Evolutionary conservation across 2,329 filamentous ascomycete species (phyloP).

Genomic region (Decorospora gaudefroyi): DNA sequence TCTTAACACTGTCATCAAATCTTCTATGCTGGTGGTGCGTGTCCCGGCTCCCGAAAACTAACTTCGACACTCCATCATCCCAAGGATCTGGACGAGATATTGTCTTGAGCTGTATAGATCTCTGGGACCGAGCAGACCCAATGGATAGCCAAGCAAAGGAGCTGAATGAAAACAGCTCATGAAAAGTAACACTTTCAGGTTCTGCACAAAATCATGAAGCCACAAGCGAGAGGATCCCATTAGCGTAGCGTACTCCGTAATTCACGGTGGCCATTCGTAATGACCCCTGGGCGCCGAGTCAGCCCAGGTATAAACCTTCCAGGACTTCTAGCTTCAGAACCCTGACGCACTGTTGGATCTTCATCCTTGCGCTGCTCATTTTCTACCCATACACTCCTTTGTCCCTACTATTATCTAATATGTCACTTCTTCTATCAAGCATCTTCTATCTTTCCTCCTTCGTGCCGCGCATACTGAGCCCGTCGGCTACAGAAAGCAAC

Average conservation of each 20-base stretch:
- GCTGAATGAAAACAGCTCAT: not conserved
- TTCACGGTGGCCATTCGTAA: constrained; percentile 7
- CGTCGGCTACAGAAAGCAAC: not conserved
- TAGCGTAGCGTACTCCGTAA: constrained; percentile 3
- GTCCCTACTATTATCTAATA: constrained; percentile 7
- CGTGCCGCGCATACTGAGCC: constrained; percentile 14
- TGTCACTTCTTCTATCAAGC: constrained; percentile 17
- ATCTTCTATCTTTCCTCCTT: constrained; percentile 23
- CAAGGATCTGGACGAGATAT: not conserved
- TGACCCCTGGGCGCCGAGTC: not conserved
- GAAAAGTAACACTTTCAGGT: not conserved
- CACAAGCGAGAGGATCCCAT: not conserved
- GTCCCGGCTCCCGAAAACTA: too few species aligned
- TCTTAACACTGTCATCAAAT: too few species aligned
- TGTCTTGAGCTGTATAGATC: not conserved
- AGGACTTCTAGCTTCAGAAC: not conserved
- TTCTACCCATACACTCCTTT: constrained; percentile 4
- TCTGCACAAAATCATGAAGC: not conserved
- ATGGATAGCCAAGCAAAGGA: not conserved
- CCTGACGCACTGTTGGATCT: not conserved
- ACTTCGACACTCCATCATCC: not conserved
- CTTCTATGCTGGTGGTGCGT: too few species aligned
- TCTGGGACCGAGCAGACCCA: not conserved
- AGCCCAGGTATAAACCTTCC: constrained; percentile 6
- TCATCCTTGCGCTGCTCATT: constrained; percentile 5